These are phyloP conservation scores for Populus pruinosa DNA, from an alignment of 345 rosid species.

Conservation along the genomic window DNA sequence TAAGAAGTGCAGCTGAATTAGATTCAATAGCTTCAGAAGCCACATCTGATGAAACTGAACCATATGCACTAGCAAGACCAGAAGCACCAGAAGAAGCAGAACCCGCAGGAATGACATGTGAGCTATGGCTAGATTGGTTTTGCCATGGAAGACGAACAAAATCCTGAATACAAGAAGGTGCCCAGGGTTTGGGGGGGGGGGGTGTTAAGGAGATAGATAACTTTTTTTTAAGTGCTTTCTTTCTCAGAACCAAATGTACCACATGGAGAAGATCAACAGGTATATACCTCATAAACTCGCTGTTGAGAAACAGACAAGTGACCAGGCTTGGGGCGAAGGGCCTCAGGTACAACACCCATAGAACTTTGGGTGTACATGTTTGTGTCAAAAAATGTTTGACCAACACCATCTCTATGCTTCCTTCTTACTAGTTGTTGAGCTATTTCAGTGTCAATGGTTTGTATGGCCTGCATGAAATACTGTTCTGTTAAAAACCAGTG, in stretches of 20 bases:
- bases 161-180: constrained; percentile 48
- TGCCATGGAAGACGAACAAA: constrained; percentile 97
- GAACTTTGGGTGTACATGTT: constrained; percentile 69
- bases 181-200: no score
- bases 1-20: constrained; percentile 46
- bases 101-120: constrained; percentile 53
- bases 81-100: constrained; percentile 50
- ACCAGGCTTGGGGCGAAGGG: constrained; percentile 94
- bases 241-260: constrained; percentile 9
- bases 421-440: constrained; percentile 76
- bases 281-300: constrained; percentile 88
- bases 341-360: constrained; percentile 70
- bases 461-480: constrained; percentile 57
- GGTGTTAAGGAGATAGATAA: background rate
- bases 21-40: constrained; percentile 57
- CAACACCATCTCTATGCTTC: constrained; percentile 80
- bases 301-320: constrained; percentile 82
- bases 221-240: constrained; percentile 7
- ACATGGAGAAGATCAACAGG: constrained; percentile 9
- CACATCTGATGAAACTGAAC: constrained; percentile 54
- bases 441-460: constrained; percentile 89
- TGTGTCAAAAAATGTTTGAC: constrained; percentile 66
- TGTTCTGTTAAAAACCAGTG: background rate
- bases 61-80: constrained; percentile 45
- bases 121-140: constrained; percentile 68